phyloP scores from a whole-genome alignment of 805 yeast genomes.

The Saturnispora dispora region DNA sequence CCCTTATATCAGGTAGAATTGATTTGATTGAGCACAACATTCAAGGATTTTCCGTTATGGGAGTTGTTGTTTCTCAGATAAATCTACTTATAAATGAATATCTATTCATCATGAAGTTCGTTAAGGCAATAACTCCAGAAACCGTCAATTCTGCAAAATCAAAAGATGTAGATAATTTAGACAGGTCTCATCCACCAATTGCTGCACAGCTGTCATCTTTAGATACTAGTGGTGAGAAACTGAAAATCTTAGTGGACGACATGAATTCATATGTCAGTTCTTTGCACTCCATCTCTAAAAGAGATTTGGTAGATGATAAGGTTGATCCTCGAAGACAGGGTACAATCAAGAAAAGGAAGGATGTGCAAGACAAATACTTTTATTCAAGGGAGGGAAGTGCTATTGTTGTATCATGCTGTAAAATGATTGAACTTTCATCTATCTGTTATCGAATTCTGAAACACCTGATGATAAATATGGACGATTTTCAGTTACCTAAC shows the following conservation, averaged over 20 bases:
- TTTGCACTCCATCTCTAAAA: slow-evolving; percentile 35
- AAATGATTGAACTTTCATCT: slow-evolving; percentile 44
- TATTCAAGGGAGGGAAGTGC: slow-evolving; percentile 60
- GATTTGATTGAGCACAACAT: slow-evolving; percentile 71
- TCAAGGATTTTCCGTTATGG: slow-evolving; percentile 58
- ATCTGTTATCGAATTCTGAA: slow-evolving; percentile 45
- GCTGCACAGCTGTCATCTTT: slow-evolving; percentile 35
- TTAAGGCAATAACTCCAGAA: slow-evolving; percentile 17
- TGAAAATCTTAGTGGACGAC: slow-evolving; percentile 53
- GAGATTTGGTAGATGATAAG: slow-evolving; percentile 14
- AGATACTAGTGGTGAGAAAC: slow-evolving; percentile 32
- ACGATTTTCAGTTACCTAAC: slow-evolving; percentile 53
- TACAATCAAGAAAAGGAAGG: neutral
- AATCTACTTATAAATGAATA: slow-evolving; percentile 56
- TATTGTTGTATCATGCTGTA: slow-evolving; percentile 27
- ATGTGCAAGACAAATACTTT: slow-evolving; percentile 28
- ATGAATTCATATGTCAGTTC: slow-evolving; percentile 56
- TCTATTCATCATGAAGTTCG: slow-evolving; percentile 19
- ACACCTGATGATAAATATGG: slow-evolving; percentile 35
- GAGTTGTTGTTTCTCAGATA: slow-evolving; percentile 58
- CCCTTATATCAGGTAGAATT: slow-evolving; percentile 63
- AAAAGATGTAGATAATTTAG: neutral
- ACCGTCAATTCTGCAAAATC: slow-evolving; percentile 26
- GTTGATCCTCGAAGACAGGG: slow-evolving; percentile 7
- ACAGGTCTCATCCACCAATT: slow-evolving; percentile 1